A percentile compares a stretch with the other conserved stretches of the same genome.
These are phyloP conservation scores for Starmerella sirachaensis DNA, from an alignment of 805 yeast genomes.

Conservation along the genomic window DNA sequence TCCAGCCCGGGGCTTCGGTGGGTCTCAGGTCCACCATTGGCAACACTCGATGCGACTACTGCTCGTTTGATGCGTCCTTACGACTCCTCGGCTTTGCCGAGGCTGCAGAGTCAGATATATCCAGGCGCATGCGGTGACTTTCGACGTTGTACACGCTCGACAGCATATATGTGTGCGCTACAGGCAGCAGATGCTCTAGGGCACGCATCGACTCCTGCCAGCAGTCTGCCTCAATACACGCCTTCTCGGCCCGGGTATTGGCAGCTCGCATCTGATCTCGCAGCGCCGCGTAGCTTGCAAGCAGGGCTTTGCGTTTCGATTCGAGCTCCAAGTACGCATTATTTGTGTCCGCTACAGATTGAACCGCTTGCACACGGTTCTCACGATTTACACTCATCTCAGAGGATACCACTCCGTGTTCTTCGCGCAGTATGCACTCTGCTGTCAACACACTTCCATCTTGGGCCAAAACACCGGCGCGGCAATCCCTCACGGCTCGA, in stretches of 20 bases:
- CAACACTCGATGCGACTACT: too few relatives aligned
- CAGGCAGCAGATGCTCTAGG: slow-evolving; percentile 11
- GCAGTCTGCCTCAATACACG: not conserved
- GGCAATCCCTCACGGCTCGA: too few relatives aligned
- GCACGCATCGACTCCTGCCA: slow-evolving; percentile 1
- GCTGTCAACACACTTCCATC: too few relatives aligned
- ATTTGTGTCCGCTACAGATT: too few relatives aligned
- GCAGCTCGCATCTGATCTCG: slow-evolving; percentile 2
- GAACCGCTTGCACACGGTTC: too few relatives aligned
- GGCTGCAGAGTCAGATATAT: not conserved
- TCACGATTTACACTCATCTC: too few relatives aligned
- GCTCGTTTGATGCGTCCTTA: too few relatives aligned
- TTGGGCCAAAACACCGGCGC: too few relatives aligned
- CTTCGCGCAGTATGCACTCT: too few relatives aligned
- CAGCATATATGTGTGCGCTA: slow-evolving; percentile 9
- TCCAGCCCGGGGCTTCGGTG: too few relatives aligned
- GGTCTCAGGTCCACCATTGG: too few relatives aligned
- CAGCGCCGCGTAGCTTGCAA: not conserved
- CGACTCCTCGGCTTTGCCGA: not conserved
- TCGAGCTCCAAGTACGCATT: not conserved
- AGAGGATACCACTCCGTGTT: too few relatives aligned
- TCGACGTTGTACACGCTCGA: slow-evolving; percentile 1
- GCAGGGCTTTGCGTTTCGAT: not conserved
- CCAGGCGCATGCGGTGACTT: not conserved
- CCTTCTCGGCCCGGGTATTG: slow-evolving; percentile 10